phyloP scores from a whole-genome alignment of 2,329 filamentous ascomycete species.

The Apiospora malaysiana region DNA sequence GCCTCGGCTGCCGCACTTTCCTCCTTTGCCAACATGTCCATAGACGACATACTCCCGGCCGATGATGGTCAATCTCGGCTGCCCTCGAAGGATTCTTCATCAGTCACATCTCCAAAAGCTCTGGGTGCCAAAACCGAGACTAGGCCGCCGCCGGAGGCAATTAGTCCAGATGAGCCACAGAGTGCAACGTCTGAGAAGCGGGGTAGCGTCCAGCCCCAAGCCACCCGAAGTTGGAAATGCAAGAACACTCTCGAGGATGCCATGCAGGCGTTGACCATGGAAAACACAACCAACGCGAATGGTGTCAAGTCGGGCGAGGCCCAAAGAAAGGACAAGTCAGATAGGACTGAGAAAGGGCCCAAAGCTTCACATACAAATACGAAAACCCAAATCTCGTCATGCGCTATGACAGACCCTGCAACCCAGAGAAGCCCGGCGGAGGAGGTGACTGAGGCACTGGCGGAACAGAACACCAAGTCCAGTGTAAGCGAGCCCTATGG shows the following conservation, averaged over 20 bases:
- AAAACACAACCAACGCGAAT: slow-evolving; percentile 27
- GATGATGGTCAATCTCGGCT: neutral
- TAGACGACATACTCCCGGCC: slow-evolving; percentile 36
- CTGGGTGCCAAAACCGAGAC: neutral
- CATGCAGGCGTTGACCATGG: slow-evolving; percentile 15
- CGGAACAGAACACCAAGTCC: slow-evolving; percentile 28
- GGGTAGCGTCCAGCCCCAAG: neutral
- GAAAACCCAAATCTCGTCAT: neutral
- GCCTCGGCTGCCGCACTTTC: slow-evolving; percentile 37
- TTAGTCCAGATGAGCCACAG: neutral
- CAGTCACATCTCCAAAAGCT: neutral
- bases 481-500: slow-evolving; percentile 63
- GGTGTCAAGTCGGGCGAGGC: neutral
- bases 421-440: neutral
- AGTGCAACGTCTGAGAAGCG: neutral
- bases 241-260: slow-evolving; percentile 11
- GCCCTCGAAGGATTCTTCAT: neutral
- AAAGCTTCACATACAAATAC: slow-evolving; percentile 30
- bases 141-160: neutral
- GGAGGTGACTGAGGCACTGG: slow-evolving; percentile 26
- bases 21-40: slow-evolving; percentile 43
- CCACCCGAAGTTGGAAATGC: neutral
- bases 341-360: slow-evolving; percentile 7
- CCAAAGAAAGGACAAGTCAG: neutral
- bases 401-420: neutral